These are phyloP conservation scores for Isabelozyma heimii DNA, from an alignment of 805 yeast species.

Conservation along the genomic window DNA sequence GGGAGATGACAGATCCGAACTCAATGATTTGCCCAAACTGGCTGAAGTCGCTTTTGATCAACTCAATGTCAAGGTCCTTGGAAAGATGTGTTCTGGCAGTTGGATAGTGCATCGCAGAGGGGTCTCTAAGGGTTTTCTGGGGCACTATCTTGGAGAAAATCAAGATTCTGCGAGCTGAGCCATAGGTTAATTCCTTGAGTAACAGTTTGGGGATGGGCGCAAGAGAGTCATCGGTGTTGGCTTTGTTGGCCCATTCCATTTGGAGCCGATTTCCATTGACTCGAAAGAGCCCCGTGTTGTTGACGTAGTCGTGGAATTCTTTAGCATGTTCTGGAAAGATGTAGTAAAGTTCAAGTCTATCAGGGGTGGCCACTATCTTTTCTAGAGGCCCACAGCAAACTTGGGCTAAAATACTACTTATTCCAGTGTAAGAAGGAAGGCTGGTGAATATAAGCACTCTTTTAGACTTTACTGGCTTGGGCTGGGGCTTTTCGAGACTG, in stretches of 20 bases:
- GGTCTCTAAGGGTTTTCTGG: constrained; percentile 18
- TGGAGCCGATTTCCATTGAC: constrained; percentile 55
- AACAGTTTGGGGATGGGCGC: constrained; percentile 18
- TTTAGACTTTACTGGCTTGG: not conserved
- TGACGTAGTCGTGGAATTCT: constrained; percentile 48
- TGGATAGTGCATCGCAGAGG: constrained; percentile 33
- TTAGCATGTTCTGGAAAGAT: constrained; percentile 51
- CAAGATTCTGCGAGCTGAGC: constrained; percentile 56
- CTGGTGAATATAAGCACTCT: constrained; percentile 30
- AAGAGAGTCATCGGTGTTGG: constrained; percentile 17
- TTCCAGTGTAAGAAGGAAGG: constrained; percentile 42
- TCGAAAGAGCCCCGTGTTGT: constrained; percentile 50
- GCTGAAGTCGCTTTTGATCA: constrained; percentile 48
- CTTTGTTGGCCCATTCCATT: constrained; percentile 45
- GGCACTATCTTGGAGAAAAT: constrained; percentile 32
- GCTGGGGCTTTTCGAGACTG: not conserved
- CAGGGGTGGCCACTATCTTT: constrained; percentile 26
- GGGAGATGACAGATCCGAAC: constrained; percentile 63
- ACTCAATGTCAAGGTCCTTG: constrained; percentile 41
- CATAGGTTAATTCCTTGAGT: constrained; percentile 29
- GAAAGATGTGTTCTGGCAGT: constrained; percentile 43
- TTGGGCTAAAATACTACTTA: constrained; percentile 51
- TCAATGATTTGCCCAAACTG: constrained; percentile 61
- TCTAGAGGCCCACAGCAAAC: constrained; percentile 72
- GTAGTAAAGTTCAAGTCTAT: constrained; percentile 48